Evolutionary conservation across 192 early-diverging fungal species (phyloP).

Genomic region (Coemansia sp.): DNA sequence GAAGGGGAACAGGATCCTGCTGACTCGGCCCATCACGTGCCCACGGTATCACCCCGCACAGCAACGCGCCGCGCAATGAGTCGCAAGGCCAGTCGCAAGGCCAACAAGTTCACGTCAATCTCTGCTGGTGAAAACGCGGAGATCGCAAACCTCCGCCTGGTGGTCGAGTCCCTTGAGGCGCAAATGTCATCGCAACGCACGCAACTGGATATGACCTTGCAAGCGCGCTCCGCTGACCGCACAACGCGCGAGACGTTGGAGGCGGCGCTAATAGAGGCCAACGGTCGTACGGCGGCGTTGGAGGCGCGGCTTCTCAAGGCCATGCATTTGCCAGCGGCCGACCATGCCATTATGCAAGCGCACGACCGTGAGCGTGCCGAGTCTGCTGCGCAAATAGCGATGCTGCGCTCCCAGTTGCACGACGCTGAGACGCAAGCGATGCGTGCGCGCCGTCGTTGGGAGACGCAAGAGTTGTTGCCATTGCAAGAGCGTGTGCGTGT

Average conservation of each 20-base stretch:
- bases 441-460: constrained; percentile 36
- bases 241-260: constrained; percentile 23
- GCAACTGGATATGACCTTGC: constrained; percentile 32
- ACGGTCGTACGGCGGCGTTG: constrained; percentile 15
- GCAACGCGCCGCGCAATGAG: constrained; percentile 43
- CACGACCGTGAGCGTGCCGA: constrained; percentile 43
- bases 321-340: constrained; percentile 19
- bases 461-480: constrained; percentile 44
- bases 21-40: constrained; percentile 30
- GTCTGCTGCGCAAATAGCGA: constrained; percentile 32
- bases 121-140: constrained; percentile 45
- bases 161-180: constrained; percentile 21
- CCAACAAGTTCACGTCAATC: constrained; percentile 47
- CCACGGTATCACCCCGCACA: constrained; percentile 44
- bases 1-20: not conserved
- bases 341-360: constrained; percentile 26
- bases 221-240: constrained; percentile 34
- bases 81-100: constrained; percentile 42
- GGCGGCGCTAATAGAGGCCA: constrained; percentile 31
- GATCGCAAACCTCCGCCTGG: constrained; percentile 13
- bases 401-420: constrained; percentile 33
- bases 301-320: constrained; percentile 21
- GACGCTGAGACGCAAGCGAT: constrained; percentile 37
- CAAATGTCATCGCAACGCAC: constrained; percentile 28
- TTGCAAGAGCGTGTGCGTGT: constrained; percentile 41